Percentiles rank a stretch among this genome's conserved stretches.
Conservation (phyloP, 305 asterid species). For the Caryopteris hybrid region DNA sequence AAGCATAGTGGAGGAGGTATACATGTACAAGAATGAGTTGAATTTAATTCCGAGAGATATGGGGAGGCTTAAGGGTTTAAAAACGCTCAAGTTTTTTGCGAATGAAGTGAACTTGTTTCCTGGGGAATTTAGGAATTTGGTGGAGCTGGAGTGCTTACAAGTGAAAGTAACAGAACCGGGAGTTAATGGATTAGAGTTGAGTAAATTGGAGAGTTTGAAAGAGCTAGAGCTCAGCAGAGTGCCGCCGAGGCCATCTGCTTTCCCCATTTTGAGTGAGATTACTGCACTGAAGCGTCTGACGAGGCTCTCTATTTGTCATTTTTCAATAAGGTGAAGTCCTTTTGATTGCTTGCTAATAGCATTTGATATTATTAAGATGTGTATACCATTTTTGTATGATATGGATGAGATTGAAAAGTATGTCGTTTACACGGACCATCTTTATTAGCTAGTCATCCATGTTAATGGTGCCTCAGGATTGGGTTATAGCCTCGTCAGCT, state of each 20-base stretch:
- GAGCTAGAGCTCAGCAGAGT: constrained; percentile 85
- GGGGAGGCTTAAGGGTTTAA: constrained; percentile 59
- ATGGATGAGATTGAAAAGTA: neutral
- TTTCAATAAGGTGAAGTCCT: constrained; percentile 64
- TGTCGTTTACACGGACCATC: neutral
- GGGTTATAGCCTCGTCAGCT: neutral
- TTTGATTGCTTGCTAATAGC: neutral
- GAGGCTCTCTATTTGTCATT: constrained; percentile 82
- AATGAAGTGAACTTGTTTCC: constrained; percentile 83
- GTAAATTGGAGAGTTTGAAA: constrained; percentile 62
- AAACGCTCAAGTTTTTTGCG: constrained; percentile 71
- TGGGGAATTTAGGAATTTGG: constrained; percentile 55
- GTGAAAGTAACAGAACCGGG: constrained; percentile 65
- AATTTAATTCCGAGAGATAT: constrained; percentile 63
- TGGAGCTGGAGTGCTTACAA: constrained; percentile 71
- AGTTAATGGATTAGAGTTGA: constrained; percentile 67
- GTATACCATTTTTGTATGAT: neutral
- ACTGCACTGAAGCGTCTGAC: constrained; percentile 70
- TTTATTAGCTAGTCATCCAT: neutral
- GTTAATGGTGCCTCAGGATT: neutral
- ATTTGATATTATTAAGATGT: neutral
- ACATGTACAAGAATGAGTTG: constrained; percentile 74
- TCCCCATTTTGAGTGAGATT: constrained; percentile 64
- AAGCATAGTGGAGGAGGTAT: constrained; percentile 48
- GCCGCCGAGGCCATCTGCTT: constrained; percentile 72